Conservation (phyloP, 495 filamentous ascomycete genomes). For the Penicillium mononematosum region DNA sequence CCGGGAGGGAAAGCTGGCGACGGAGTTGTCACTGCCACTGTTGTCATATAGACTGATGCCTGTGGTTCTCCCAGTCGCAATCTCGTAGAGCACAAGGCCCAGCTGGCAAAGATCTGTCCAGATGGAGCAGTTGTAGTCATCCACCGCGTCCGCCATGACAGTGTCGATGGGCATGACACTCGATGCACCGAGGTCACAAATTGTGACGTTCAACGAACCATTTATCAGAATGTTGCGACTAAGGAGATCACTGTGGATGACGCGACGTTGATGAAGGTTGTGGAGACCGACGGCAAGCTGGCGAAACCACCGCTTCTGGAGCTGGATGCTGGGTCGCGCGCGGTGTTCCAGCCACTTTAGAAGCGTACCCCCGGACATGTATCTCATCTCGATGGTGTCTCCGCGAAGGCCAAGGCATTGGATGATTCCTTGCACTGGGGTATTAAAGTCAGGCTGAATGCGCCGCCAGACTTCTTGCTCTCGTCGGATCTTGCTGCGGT, state of each 20-base stretch:
- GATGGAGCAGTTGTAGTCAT: constrained; percentile 2
- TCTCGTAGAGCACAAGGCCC: background rate
- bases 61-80: background rate
- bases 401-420: background rate
- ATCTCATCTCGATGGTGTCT: constrained; percentile 1
- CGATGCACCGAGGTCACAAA: constrained; percentile 1
- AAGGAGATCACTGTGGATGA: constrained; percentile 1
- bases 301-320: constrained; percentile 1
- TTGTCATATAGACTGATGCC: background rate
- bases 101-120: constrained; percentile 5
- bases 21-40: background rate
- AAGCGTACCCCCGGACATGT: constrained; percentile 1
- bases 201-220: background rate
- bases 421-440: background rate
- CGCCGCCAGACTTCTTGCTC: constrained; percentile 1
- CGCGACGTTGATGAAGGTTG: background rate
- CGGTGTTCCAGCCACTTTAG: background rate
- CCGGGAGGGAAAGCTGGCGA: background rate
- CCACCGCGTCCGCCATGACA: background rate
- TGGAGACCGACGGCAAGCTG: constrained; percentile 1
- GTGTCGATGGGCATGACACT: background rate
- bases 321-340: background rate
- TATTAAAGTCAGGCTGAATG: background rate
- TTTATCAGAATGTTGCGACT: constrained; percentile 3
- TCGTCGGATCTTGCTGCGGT: background rate